Conservation (phyloP, 106 monocot genomes). For the Acorus gramineus region DNA sequence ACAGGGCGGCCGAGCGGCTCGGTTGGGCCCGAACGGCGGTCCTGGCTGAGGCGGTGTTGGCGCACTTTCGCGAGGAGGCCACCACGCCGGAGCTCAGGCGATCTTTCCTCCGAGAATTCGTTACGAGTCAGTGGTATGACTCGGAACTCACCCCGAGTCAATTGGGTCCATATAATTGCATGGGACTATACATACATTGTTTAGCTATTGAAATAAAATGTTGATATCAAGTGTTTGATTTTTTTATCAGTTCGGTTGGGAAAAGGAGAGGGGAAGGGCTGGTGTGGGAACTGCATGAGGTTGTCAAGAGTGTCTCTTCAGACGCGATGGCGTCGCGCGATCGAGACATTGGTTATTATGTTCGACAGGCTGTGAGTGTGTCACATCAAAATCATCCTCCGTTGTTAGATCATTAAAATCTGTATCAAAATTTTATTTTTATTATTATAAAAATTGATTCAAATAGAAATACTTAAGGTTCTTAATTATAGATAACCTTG, state of each 20-base stretch:
- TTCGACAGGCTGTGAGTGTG: constrained; percentile 30
- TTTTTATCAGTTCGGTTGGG: neutral
- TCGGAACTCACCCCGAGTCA: no score
- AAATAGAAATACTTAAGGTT: no score
- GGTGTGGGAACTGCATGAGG: constrained; percentile 2
- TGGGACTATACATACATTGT: no score
- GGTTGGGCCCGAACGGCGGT: neutral
- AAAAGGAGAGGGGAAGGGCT: constrained; percentile 13
- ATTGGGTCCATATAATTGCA: no score
- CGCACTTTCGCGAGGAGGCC: neutral
- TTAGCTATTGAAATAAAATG: no score
- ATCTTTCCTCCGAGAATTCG: neutral
- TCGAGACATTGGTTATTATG: neutral
- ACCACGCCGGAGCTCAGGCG: neutral
- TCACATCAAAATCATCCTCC: no score
- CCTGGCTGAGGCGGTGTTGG: neutral
- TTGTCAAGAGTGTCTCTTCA: constrained; percentile 7
- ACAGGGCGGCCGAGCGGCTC: neutral
- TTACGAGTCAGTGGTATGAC: no score
- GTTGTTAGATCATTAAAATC: no score
- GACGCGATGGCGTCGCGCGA: neutral
- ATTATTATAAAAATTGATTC: no score
- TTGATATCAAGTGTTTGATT: no score
- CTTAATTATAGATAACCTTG: no score
- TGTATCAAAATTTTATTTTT: no score